Evolutionary conservation across 768 basidiomycete genomes (phyloP), one percentile per base, ranked within the genome.

Genomic region (Hydnomerulius pinastri): DNA sequence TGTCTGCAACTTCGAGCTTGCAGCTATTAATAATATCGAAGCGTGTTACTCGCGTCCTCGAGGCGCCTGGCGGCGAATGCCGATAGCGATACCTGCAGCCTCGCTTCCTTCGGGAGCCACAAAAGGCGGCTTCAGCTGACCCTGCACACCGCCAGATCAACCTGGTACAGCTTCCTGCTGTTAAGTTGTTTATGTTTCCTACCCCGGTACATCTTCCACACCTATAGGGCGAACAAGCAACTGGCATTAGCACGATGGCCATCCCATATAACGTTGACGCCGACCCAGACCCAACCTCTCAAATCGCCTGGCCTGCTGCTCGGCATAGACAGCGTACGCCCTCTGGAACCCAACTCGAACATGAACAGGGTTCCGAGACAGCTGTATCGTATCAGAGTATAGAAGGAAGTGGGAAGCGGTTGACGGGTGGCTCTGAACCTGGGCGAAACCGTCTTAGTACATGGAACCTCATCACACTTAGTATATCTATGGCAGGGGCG

Each of bases 401-500:
- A 0, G 55, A 64, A 39, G 70, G 73, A 36, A 39, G 50, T 30
- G 62, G 64, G 20, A 69, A 71, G 48, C 50, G 32, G 20, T 42
- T 51, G 1, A 44, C 56, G 0, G 21, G 45, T 27, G 37, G 56
- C 28, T 6, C 54, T n/a, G 67, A 70, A 42, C 67, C 56, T 30
- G 33, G 57, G 8, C 61, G 64, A 36, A 63, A 48, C 30, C 68
- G 61, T 18, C 46, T 72, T 30, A 67, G 55, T 11, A 81, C 83
- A 66, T 86, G 86, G 86, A 77, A 88, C 65, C 80, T 93, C 50
- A 78, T 92, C 60, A 88, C 88, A 2, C 74, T 93, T 59, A 90
- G 86, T 52, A 81, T 97, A 53, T 91, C 93, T 7, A 95, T 98
- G 90, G 92, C 85, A 37, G 96, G 96, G 13, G 91, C 90, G 6